These are phyloP conservation scores for Huiozyma sinensis DNA, from an alignment of 805 yeast genomes.

Conservation along the genomic window DNA sequence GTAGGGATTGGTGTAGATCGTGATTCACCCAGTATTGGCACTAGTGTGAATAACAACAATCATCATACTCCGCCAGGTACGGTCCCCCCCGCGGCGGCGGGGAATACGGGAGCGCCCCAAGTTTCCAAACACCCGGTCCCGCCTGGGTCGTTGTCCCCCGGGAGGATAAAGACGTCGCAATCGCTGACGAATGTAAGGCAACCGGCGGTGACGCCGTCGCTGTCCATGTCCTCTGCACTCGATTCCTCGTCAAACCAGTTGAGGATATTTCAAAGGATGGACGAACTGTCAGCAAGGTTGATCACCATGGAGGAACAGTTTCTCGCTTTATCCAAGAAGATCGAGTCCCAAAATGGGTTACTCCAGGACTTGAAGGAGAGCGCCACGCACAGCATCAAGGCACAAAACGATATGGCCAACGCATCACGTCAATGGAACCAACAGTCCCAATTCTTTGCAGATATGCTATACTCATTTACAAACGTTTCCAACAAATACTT, in stretches of 20 bases:
- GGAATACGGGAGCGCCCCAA: too few species aligned
- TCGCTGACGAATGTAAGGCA: slow-evolving; percentile 1
- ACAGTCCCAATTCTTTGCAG: slow-evolving; percentile 13
- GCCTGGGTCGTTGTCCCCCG: too few species aligned
- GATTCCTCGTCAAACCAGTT: slow-evolving; percentile 6
- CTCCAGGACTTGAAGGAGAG: background rate
- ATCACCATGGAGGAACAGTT: slow-evolving; percentile 25
- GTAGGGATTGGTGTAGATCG: too few species aligned
- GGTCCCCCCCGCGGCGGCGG: too few species aligned
- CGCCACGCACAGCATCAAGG: background rate
- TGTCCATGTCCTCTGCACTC: slow-evolving; percentile 1
- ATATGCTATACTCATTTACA: slow-evolving; percentile 22
- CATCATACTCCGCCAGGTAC: too few species aligned
- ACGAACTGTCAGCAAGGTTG: slow-evolving; percentile 23
- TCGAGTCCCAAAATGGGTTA: slow-evolving; percentile 14
- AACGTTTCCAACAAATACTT: slow-evolving; percentile 21
- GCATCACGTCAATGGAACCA: too few species aligned
- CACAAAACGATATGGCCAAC: background rate
- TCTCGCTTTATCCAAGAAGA: slow-evolving; percentile 14
- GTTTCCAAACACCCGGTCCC: too few species aligned
- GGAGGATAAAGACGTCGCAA: background rate
- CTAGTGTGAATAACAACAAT: too few species aligned
- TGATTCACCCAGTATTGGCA: too few species aligned
- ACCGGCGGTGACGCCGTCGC: background rate
- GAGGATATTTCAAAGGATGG: slow-evolving; percentile 25